phyloP scores from a whole-genome alignment of 2,329 filamentous ascomycete species.

The Thelonectria discophora region DNA sequence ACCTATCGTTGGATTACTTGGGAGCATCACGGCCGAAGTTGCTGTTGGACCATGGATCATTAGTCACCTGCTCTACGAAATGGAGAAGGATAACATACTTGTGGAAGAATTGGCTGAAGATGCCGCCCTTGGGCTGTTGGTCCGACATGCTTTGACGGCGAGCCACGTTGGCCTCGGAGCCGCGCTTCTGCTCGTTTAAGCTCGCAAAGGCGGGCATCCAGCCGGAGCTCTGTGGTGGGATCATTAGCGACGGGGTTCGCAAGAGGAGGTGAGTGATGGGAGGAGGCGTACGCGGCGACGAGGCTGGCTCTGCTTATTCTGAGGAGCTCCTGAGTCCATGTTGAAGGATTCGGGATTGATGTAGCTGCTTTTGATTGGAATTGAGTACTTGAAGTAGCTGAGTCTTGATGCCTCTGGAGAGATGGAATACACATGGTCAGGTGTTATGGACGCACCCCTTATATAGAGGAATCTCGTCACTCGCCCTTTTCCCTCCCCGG shows the following conservation, averaged over 20 bases:
- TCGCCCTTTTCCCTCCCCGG: conserved; percentile 1
- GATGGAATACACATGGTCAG: neutral
- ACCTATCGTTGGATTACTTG: conserved; percentile 34
- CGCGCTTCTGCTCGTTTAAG: conserved; percentile 61
- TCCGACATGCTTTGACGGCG: conserved; percentile 65
- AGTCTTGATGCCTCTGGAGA: neutral
- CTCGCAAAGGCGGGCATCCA: conserved; percentile 59
- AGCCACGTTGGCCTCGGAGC: conserved; percentile 53
- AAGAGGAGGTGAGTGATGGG: neutral
- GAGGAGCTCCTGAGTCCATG: conserved; percentile 45
- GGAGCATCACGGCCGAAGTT: conserved; percentile 47
- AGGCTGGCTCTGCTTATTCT: conserved; percentile 30
- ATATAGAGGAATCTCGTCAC: conserved; percentile 13
- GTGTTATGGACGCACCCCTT: conserved; percentile 7
- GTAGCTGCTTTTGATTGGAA: neutral
- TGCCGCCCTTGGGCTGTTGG: conserved; percentile 58
- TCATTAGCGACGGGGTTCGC: conserved; percentile 1
- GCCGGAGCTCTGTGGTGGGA: conserved; percentile 52
- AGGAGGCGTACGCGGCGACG: conserved; percentile 44
- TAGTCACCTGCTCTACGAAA: neutral
- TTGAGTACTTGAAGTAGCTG: neutral
- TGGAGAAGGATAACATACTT: conserved; percentile 51
- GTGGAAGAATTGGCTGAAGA: conserved; percentile 66
- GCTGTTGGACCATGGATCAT: conserved; percentile 29
- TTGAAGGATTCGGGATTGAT: neutral